A percentile compares a stretch with the other conserved stretches of the same genome.
Evolutionary conservation across 306 rosid species (phyloP).

Genomic region (Spatholobus suberectus): DNA sequence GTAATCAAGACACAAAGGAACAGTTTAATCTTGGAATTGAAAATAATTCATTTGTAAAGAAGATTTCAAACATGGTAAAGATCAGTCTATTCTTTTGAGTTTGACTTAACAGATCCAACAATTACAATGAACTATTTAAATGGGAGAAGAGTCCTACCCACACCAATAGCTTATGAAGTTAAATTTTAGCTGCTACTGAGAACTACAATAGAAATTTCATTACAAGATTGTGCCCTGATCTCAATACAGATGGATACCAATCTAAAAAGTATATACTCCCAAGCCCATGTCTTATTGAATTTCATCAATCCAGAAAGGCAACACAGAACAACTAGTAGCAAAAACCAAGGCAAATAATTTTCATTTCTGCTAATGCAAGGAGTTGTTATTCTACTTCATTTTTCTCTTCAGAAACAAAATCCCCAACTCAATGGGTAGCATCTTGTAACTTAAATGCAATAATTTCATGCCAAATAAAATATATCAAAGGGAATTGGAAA

Average conservation of each 20-base stretch:
- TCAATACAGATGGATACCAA: slow-evolving; percentile 12
- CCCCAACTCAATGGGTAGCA: slow-evolving; percentile 15
- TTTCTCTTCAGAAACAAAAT: slow-evolving; percentile 10
- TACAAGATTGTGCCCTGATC: not conserved
- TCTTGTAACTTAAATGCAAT: slow-evolving; percentile 35
- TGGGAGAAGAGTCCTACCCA: not conserved
- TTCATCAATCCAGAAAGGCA: not conserved
- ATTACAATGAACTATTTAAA: not conserved
- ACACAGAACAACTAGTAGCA: not conserved
- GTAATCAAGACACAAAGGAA: not conserved
- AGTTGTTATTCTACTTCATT: not conserved
- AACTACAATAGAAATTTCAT: not conserved
- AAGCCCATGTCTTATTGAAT: too few species aligned
- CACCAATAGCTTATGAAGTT: not conserved
- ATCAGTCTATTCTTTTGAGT: not conserved
- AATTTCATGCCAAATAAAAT: slow-evolving; percentile 22
- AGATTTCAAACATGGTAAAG: not conserved
- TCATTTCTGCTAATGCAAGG: not conserved
- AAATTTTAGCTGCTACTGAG: not conserved
- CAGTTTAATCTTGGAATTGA: not conserved
- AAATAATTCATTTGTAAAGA: not conserved
- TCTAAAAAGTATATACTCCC: too few species aligned
- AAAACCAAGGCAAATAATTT: not conserved
- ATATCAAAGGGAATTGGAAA: slow-evolving; percentile 21
- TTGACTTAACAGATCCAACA: not conserved